These are phyloP conservation scores for Saccharomycopsis fodiens DNA, from an alignment of 805 yeast genomes.

Conservation along the genomic window DNA sequence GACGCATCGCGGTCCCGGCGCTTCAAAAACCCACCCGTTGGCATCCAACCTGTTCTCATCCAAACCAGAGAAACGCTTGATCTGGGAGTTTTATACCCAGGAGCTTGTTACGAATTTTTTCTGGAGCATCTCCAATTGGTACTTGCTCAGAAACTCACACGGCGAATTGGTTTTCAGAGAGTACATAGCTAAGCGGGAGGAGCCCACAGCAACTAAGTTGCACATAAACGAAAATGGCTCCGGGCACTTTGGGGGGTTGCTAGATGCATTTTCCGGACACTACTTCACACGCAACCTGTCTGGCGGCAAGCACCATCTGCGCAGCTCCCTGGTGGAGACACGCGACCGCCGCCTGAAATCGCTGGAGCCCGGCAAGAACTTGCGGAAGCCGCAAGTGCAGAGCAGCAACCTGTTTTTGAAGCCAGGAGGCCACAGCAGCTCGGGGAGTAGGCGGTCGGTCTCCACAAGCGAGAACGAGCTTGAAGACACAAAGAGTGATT, in stretches of 20 bases:
- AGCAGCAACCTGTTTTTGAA: neutral
- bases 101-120: constrained; percentile 8
- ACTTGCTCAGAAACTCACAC: constrained; percentile 2
- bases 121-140: constrained; percentile 12
- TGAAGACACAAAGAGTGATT: neutral
- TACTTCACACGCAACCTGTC: neutral
- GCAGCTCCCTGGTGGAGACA: neutral
- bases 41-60: constrained; percentile 7
- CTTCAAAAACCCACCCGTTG: constrained; percentile 3
- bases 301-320: neutral
- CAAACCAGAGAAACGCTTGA: neutral
- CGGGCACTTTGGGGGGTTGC: neutral
- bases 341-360: too few species aligned
- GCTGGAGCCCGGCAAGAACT: too few species aligned
- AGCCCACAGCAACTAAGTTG: neutral
- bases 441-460: neutral
- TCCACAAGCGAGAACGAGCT: neutral
- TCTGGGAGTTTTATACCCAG: constrained; percentile 8
- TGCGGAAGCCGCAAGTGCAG: neutral
- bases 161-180: constrained; percentile 2
- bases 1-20: neutral
- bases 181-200: neutral
- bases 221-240: neutral
- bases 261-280: neutral
- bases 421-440: neutral